Evolutionary conservation across 345 rosid genomes (phyloP).

Genomic region (Conringia planisiliqua): DNA sequence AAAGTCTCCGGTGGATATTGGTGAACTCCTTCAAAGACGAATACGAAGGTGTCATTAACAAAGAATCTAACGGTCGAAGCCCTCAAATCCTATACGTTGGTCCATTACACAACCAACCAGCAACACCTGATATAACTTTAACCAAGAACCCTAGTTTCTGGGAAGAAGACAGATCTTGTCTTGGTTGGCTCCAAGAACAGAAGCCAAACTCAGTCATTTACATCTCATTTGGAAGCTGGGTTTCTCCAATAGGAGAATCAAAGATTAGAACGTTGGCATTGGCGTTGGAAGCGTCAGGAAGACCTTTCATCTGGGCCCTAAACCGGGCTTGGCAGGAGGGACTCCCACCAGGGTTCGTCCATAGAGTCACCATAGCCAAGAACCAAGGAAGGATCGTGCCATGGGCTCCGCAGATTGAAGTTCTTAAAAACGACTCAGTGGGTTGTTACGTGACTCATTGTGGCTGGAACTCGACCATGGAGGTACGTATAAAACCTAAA

Average conservation of each 20-base stretch:
- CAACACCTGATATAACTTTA: neutral
- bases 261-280: conserved; percentile 49
- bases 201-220: conserved; percentile 49
- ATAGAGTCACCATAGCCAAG: conserved; percentile 34
- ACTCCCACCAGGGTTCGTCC: conserved; percentile 45
- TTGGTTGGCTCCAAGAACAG: conserved; percentile 63
- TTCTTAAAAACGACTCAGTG: conserved; percentile 48
- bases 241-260: conserved; percentile 60
- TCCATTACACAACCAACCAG: conserved; percentile 35
- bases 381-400: conserved; percentile 52
- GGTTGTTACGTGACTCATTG: conserved; percentile 72
- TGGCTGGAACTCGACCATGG: conserved; percentile 88
- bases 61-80: neutral
- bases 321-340: conserved; percentile 52
- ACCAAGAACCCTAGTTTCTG: conserved; percentile 51
- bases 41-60: neutral
- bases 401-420: conserved; percentile 71
- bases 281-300: conserved; percentile 44
- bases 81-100: conserved; percentile 47
- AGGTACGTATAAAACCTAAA: conserved; percentile 31
- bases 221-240: conserved; percentile 87
- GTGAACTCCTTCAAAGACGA: conserved; percentile 63
- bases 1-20: conserved; percentile 53
- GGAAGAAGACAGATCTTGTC: conserved; percentile 61
- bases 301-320: conserved; percentile 69